Percentiles rank a stretch among this genome's conserved stretches.
Evolutionary conservation across 2,329 filamentous ascomycete species (phyloP).

Genomic region (Neonectria magnoliae): DNA sequence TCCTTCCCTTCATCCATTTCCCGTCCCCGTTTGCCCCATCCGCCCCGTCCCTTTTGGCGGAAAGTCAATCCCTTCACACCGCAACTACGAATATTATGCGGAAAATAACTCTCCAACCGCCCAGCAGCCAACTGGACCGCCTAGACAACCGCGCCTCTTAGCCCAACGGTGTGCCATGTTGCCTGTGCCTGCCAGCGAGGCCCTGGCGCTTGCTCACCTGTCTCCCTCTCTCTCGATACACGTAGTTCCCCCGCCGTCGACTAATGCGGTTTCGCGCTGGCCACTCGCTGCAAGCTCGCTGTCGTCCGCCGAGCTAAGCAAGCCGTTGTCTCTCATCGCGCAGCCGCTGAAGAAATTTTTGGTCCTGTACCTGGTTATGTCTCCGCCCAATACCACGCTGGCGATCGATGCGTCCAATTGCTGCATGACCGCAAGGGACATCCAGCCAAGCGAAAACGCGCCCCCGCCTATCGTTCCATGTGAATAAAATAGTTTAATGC

Average conservation of each 20-base stretch:
- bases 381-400: neutral
- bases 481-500: neutral
- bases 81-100: conserved; percentile 3
- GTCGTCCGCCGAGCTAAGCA: neutral
- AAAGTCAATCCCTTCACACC: conserved; percentile 6
- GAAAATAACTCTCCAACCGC: conserved; percentile 7
- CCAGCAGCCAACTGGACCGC: conserved; percentile 1
- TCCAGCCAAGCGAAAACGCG: neutral
- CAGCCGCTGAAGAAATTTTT: neutral
- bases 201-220: neutral
- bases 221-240: neutral
- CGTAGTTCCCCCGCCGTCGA: conserved; percentile 3
- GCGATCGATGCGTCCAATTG: neutral
- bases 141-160: neutral
- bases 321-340: neutral
- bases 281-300: neutral
- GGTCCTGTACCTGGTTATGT: neutral
- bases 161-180: neutral
- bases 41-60: neutral
- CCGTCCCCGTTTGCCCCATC: neutral
- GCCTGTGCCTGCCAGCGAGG: neutral
- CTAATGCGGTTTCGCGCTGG: conserved; percentile 4
- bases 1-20: neutral
- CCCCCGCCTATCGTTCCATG: neutral
- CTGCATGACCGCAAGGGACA: neutral